Conservation (phyloP, 2,329 filamentous ascomycete genomes). For the Neonectria magnoliae region DNA sequence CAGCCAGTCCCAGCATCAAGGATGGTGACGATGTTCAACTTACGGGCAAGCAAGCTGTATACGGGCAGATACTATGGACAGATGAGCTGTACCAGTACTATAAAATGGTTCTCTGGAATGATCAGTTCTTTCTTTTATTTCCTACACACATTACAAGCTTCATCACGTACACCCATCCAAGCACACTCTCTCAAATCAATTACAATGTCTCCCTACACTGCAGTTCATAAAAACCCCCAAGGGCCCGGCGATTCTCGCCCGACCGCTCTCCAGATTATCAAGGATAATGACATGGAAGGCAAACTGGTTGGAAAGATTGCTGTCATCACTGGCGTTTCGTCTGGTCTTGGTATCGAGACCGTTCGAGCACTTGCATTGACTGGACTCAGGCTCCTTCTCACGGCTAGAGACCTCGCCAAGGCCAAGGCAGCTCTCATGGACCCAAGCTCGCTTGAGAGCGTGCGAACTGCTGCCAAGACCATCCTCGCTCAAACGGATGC, state of each 20-base stretch:
- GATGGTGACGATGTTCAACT: not conserved
- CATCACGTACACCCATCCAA: not conserved
- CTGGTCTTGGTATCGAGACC: conserved; percentile 16
- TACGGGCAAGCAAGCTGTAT: not conserved
- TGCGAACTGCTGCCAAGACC: conserved; percentile 41
- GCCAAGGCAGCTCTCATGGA: conserved; percentile 18
- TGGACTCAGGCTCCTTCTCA: conserved; percentile 6
- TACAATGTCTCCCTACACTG: conserved; percentile 16
- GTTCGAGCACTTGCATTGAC: conserved; percentile 10
- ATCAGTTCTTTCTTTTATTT: not conserved
- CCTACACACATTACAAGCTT: not conserved
- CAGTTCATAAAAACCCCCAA: conserved; percentile 2
- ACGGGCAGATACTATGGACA: not conserved
- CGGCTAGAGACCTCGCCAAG: conserved; percentile 13
- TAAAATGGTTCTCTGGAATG: not conserved
- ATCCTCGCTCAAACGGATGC: conserved; percentile 44
- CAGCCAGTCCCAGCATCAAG: conserved; percentile 3
- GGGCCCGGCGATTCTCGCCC: conserved; percentile 31
- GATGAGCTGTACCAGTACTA: not conserved
- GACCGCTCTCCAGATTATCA: conserved; percentile 26
- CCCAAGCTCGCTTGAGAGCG: conserved; percentile 28
- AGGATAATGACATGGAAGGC: conserved; percentile 14
- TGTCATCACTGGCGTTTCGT: conserved; percentile 27
- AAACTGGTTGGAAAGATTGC: conserved; percentile 13
- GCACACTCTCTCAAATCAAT: not conserved